A percentile compares a stretch with the other conserved stretches of the same genome.
Conservation (phyloP, 306 rosid species). For the Abrus pulchellus region DNA sequence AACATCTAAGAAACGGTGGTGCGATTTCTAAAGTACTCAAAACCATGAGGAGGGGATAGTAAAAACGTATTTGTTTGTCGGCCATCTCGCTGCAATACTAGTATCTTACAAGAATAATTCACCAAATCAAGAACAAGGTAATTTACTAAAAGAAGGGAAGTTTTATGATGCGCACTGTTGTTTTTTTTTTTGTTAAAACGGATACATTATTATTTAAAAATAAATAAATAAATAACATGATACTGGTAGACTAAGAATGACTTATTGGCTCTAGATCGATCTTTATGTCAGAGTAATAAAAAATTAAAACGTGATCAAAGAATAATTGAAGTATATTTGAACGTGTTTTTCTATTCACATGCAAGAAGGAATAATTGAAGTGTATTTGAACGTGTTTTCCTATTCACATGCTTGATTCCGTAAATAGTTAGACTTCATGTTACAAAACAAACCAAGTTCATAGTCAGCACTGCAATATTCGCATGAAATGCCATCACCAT, state of each 20-base stretch:
- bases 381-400: background rate
- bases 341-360: background rate
- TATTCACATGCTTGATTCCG: background rate
- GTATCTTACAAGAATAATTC: too few relatives aligned
- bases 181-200: too few relatives aligned
- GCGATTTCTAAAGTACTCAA: too few relatives aligned
- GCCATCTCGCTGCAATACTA: too few relatives aligned
- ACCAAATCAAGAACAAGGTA: too few relatives aligned
- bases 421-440: background rate
- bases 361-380: background rate
- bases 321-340: background rate
- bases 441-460: conserved; percentile 42
- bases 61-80: too few relatives aligned
- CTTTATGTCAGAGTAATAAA: background rate
- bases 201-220: too few relatives aligned
- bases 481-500: background rate
- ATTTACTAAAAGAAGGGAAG: too few relatives aligned
- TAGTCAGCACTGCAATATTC: conserved; percentile 40
- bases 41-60: too few relatives aligned
- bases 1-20: too few relatives aligned
- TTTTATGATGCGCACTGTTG: too few relatives aligned
- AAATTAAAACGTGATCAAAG: background rate
- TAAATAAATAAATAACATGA: too few relatives aligned
- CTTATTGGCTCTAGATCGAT: background rate
- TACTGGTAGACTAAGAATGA: background rate